Base-by-base conservation (phyloP, 129 eudicot species). In the Arctium lappa region DNA sequence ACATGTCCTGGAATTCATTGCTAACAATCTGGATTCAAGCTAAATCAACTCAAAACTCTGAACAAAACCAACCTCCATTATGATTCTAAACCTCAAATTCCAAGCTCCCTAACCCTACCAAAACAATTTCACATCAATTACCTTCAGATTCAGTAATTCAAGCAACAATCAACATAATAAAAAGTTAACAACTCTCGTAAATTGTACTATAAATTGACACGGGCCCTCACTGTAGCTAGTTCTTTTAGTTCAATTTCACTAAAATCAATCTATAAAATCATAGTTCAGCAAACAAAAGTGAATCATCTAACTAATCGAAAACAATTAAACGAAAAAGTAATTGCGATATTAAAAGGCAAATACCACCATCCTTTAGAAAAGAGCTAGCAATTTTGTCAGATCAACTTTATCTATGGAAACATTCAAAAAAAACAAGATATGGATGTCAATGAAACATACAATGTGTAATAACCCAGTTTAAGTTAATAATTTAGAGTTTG, bases 71-170 rank as follows among this genome's bases (percentile, higher is more conserved):
- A n/a, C 48, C 69, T 34, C 30, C 50, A 44, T 75, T 68, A 5
- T 2, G 76, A 75, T 68, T 70, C 71, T 75, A 75, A 82, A 63
- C 73, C 82, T 69, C 18, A 76, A 46, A 71, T 15, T 36, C 81
- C 16, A 22, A 34, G 73, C 73, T 78, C 82, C 72, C 76, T 38
- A 79, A 22, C 69, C 76, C 74, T 73, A 73, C 7, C 15, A 0
- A 13, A 22, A 73, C 37, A 73, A 39, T 30, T 50, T 40, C 66
- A 72, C 78, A 50, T 39, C 38, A 30, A 80, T 71, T 6, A 48
- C 77, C 71, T 71, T 34, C 53, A 48, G 29, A 80, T 46, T 34
- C 53, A 71, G 77, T 56, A 46, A 46, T 46, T 46, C 13, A 72
- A 79, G 76, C 76, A 73, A 40, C 6, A 73, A 39, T 40, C 77